Base-by-base conservation (phyloP, 805 yeast genomes). In the Hanseniaspora jakobsenii region DNA sequence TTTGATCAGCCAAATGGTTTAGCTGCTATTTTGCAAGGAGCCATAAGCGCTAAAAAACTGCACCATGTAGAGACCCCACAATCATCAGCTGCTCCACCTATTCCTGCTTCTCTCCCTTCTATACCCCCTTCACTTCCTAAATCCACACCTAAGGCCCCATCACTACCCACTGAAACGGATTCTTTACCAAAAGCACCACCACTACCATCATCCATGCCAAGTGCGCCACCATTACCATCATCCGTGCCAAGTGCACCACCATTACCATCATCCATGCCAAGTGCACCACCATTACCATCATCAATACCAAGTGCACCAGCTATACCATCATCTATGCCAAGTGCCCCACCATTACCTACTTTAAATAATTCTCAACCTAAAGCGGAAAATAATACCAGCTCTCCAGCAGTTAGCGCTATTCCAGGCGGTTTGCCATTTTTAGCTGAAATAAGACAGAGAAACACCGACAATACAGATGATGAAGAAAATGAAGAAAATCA, bases 91-190 rank as follows among this genome's bases (percentile, higher is more conserved):
- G n/a, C n/a, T n/a, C n/a, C n/a, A n/a, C 38, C 10, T 8, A 16
- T 9, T 13, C n/a, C 10, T 9, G 46, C 40, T 16, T 9, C 78
- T 78, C 2, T 75, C 66, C 54, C 61, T 78, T 51, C 84, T 81
- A 14, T 80, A 77, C 41, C 67, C 79, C 13, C 77, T n/a, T n/a
- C n/a, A n/a, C n/a, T n/a, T n/a, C n/a, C 21, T 6, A 16, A 6
- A 24, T 24, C 6, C 27, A 24, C 6, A 24, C 4, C 30, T 8
- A 27, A 27, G 4, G 5, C 30, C 4, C n/a, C 30, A 10, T 5
- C n/a, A 10, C 9, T 10, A 7, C 13, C 30, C 9, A 27, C 9
- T 27, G 21, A 36, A 24, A 7, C 3, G 3, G n/a, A 16, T 24
- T 7, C 6, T 6, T 26, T 13, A 8, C 27, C 38, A n/a, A 29